Base-by-base conservation (phyloP, 2,329 filamentous ascomycete genomes). In the Claviceps arundinis region DNA sequence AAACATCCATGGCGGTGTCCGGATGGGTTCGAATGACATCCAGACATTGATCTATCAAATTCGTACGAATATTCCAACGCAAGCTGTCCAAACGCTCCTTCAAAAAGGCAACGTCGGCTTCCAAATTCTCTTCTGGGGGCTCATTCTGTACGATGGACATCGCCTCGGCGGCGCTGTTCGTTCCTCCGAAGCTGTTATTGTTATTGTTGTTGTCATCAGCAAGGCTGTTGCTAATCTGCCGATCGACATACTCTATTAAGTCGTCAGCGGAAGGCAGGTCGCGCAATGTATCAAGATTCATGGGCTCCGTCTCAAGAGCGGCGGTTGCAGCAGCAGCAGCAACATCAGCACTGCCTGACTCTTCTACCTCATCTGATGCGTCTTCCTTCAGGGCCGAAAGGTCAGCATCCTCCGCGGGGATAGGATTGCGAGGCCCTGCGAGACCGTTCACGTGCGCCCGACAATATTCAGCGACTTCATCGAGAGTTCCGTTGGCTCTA, bases 21-120 rank as follows among this genome's bases (percentile, higher is more conserved):
- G 90, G 84, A 59, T 97, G 90, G 40, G 85, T 84, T 64, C 91
- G 86, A 50, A 98, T 82, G 37, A 97, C 82, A 61, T 96, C 90
- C 22, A 98, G 73, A 57, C 87, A 95, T 53, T 89, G 85, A 60
- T 96, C 90, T 54, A 97, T 90, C 51, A 97, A 70, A 52, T 87
- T 84, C 19, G 80, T 75, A 41, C 88, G 81, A 42, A 97, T 73
- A n/a, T 75, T 77, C 4, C 77, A 74, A 46, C 93, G 82, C 64
- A 87, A 79, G 37, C 79, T 78, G 56, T 95, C 87, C 6, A 98
- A 73, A 57, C 89, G 85, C 53, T 96, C 87, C 53, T 89, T 75
- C 0, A 86, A 60, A 26, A 57, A 57, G 48, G 61, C 50, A 24
- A 60, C 53, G 14, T 58, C 38, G 13, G 41, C 43, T 5, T 57